Conservation (phyloP, 345 rosid species). For the Anastatica hierochuntica region DNA sequence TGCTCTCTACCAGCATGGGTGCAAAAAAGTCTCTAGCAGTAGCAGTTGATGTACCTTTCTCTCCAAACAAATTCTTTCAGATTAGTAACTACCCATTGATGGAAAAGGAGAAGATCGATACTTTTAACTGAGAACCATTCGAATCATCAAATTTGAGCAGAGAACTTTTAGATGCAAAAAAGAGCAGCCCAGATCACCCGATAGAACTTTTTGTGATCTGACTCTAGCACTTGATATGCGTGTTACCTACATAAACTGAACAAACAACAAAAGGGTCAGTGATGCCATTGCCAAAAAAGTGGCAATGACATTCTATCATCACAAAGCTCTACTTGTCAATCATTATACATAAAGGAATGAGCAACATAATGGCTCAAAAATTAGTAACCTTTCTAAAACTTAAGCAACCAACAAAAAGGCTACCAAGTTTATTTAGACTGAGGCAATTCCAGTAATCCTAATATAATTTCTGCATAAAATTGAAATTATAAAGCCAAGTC, state of each 20-base stretch:
- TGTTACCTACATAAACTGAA: constrained; percentile 26
- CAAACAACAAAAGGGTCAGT: too few species aligned
- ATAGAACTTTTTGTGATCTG: constrained; percentile 22
- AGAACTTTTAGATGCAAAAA: constrained; percentile 4
- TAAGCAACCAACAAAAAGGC: neutral
- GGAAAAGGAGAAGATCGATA: neutral
- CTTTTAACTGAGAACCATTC: too few species aligned
- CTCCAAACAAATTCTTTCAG: constrained; percentile 12
- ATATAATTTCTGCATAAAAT: neutral
- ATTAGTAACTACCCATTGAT: constrained; percentile 15
- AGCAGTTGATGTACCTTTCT: constrained; percentile 28
- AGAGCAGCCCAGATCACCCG: constrained; percentile 26
- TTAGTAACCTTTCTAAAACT: neutral
- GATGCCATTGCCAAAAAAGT: too few species aligned
- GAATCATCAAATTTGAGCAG: too few species aligned
- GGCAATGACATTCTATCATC: too few species aligned
- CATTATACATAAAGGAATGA: neutral
- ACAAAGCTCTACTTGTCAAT: neutral
- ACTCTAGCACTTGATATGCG: constrained; percentile 24
- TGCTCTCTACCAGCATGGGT: constrained; percentile 99
- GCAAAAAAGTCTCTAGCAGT: constrained; percentile 46
- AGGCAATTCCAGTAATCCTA: too few species aligned
- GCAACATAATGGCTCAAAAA: neutral
- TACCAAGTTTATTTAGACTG: too few species aligned
- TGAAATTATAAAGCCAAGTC: constrained; percentile 4